Percentiles rank a stretch among this genome's conserved stretches.
Conservation (phyloP, 768 basidiomycete genomes). For the Russula emetica region DNA sequence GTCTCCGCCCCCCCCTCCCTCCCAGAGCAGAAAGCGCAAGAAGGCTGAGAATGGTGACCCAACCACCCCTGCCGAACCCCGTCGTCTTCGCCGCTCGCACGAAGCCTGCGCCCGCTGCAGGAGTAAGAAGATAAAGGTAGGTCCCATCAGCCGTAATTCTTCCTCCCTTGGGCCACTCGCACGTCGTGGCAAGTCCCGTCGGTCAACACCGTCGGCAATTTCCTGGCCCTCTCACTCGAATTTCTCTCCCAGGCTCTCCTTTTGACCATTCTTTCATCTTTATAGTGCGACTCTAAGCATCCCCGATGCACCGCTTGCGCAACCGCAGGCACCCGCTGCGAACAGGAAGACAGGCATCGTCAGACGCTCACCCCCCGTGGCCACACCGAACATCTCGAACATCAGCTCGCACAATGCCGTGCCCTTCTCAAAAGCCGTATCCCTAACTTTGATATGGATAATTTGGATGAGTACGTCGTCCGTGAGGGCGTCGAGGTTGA, state of each 20-base stretch:
- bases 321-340: conserved; percentile 71
- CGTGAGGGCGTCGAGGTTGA: conserved; percentile 62
- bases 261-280: conserved; percentile 29
- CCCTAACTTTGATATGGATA: conserved; percentile 61
- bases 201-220: conserved; percentile 77
- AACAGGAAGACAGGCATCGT: conserved; percentile 84
- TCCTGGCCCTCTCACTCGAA: conserved; percentile 51
- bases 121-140: conserved; percentile 94
- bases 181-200: conserved; percentile 40
- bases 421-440: conserved; percentile 72
- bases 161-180: conserved; percentile 18
- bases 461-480: conserved; percentile 58
- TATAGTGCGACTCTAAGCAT: conserved; percentile 85
- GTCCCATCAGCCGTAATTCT: conserved; percentile 45
- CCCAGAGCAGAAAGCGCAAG: conserved; percentile 47
- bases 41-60: conserved; percentile 60
- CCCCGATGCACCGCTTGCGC: conserved; percentile 83
- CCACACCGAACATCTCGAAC: conserved; percentile 77
- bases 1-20: conserved; percentile 36
- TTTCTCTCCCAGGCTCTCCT: conserved; percentile 27
- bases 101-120: conserved; percentile 91
- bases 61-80: conserved; percentile 59
- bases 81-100: conserved; percentile 81
- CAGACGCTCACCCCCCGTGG: conserved; percentile 83
- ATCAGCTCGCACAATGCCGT: conserved; percentile 72